A percentile compares a stretch with the other conserved stretches of the same genome.
These are phyloP conservation scores for Phialocephala sp. DNA, from an alignment of 2,329 filamentous ascomycete species.

Conservation along the genomic window DNA sequence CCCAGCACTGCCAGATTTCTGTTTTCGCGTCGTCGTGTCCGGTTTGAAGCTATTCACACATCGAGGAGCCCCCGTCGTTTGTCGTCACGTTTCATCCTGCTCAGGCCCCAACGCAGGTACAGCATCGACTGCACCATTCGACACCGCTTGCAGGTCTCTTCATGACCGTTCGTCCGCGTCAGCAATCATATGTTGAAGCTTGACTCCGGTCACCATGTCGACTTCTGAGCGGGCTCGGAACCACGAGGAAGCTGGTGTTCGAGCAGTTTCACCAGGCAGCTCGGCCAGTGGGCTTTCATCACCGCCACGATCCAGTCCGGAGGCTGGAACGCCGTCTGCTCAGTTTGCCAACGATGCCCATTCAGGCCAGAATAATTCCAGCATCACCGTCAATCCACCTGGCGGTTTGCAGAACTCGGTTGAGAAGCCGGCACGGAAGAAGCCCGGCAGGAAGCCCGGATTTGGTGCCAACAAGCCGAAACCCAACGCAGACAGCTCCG, in stretches of 20 bases:
- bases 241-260: slow-evolving; percentile 27
- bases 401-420: slow-evolving; percentile 24
- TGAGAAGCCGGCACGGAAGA: slow-evolving; percentile 53
- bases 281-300: slow-evolving; percentile 57
- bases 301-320: slow-evolving; percentile 56
- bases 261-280: slow-evolving; percentile 31
- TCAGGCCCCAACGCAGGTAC: slow-evolving; percentile 5
- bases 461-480: slow-evolving; percentile 48
- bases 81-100: slow-evolving; percentile 29
- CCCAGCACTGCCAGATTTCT: slow-evolving; percentile 16
- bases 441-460: slow-evolving; percentile 69
- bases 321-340: slow-evolving; percentile 53
- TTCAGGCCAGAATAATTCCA: slow-evolving; percentile 29
- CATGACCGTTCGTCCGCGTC: slow-evolving; percentile 7
- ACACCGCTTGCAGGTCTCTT: slow-evolving; percentile 4
- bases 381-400: slow-evolving; percentile 34
- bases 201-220: slow-evolving; percentile 22
- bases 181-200: slow-evolving; percentile 6
- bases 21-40: slow-evolving; percentile 31
- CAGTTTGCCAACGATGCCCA: slow-evolving; percentile 35
- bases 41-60: slow-evolving; percentile 41
- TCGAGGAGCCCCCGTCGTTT: slow-evolving; percentile 20
- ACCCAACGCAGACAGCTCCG: slow-evolving; percentile 47
- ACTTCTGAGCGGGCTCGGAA: slow-evolving; percentile 20
- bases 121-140: slow-evolving; percentile 4